Conservation (phyloP, 768 basidiomycete species). For the Pluteus cervinus region DNA sequence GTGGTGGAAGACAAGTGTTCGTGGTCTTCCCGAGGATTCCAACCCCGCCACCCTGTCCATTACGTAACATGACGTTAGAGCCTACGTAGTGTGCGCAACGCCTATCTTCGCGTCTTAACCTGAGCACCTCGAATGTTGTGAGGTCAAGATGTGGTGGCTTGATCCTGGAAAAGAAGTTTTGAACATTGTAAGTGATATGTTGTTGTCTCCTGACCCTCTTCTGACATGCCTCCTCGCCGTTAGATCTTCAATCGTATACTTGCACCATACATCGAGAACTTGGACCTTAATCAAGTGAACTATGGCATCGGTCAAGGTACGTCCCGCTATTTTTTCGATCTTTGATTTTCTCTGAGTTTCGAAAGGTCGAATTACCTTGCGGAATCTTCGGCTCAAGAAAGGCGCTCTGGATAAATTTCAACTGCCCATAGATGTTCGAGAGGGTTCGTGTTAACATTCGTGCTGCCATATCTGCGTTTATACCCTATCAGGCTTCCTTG, state of each 20-base stretch:
- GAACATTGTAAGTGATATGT: constrained; percentile 53
- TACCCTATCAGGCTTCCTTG: constrained; percentile 60
- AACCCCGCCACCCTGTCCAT: constrained; percentile 1
- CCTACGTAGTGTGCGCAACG: no score
- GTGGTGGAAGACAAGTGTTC: neutral
- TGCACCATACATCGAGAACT: constrained; percentile 92
- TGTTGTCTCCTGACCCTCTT: constrained; percentile 1
- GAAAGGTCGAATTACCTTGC: constrained; percentile 70
- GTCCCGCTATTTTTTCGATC: neutral
- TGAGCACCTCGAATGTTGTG: neutral
- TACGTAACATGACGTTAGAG: constrained; percentile 24
- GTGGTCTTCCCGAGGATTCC: neutral
- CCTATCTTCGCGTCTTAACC: neutral
- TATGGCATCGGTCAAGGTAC: constrained; percentile 86
- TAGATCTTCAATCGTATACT: constrained; percentile 86
- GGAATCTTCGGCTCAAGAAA: constrained; percentile 83
- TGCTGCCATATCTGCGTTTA: constrained; percentile 2
- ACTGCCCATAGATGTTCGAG: constrained; percentile 89
- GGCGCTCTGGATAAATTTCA: constrained; percentile 93
- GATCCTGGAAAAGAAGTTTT: constrained; percentile 83
- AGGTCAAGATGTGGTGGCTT: constrained; percentile 69
- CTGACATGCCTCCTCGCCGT: neutral
- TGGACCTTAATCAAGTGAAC: constrained; percentile 92
- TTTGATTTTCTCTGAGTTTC: constrained; percentile 6
- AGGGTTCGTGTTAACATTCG: constrained; percentile 47